Base-by-base conservation (phyloP, 495 filamentous ascomycete genomes). In the Peziza echinospora region DNA sequence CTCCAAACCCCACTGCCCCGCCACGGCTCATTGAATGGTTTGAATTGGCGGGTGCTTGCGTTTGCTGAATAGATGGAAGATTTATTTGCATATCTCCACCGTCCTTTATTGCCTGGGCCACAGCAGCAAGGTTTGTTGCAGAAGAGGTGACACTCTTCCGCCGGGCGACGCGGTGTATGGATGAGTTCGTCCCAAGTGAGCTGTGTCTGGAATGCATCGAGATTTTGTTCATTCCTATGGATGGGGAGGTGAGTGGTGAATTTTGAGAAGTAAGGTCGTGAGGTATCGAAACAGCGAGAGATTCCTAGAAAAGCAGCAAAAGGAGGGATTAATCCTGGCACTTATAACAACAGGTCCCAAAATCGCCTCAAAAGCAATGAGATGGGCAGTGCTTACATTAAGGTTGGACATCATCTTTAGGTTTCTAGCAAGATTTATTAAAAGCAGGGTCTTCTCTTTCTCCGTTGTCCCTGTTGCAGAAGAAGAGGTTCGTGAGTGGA, bases 101-200 rank as follows among this genome's bases (percentile, higher is more conserved):
- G 45, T 81, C 76, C 50, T 82, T 73, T 46, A 82, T 69, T 2
- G 84, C 79, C 24, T 80, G 81, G 25, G 80, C 77, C 47, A 82
- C 67, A 17, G 75, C 79, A 13, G 82, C 82, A 24, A 78, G 75
- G 63, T 82, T 89, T 58, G 75, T 71, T 23, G 77, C 73, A 25
- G 72, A 77, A 45, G 81, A 83, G 52, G 85, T 77, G 64, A 77
- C 84, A 64, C 86, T 93, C 73, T 96, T 97, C 47, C 89, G 73
- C 51, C 89, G 82, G 49, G 82, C 85, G 50, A 97, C 75, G 46
- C 89, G 82, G 62, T 93, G 78, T 60, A 71, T 73, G 55, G 76
- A 60, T 64, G 84, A 87, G 64, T 84, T 70, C 28, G 83, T 75
- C 55, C 82, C 78, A 50, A 82, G 64, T 37, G 84, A 82, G 45